Evolutionary conservation across 495 filamentous ascomycete genomes (phyloP).

Genomic region (Xylaria cubensis): DNA sequence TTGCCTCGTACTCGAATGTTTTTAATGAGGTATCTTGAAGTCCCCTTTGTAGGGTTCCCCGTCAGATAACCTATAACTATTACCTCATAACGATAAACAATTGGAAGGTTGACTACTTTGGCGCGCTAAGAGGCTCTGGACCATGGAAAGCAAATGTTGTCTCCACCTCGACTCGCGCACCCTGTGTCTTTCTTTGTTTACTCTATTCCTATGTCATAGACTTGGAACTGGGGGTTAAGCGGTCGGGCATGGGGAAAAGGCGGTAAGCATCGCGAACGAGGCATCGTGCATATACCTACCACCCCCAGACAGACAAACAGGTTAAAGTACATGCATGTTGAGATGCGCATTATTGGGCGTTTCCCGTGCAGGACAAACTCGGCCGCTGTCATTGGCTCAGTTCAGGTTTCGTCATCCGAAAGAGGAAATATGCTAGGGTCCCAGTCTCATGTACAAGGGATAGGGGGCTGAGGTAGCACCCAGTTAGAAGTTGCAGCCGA

Average conservation of each 20-base stretch:
- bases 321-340: constrained; percentile 27
- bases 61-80: background rate
- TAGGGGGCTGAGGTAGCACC: constrained; percentile 24
- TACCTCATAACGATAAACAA: no score
- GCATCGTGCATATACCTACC: constrained; percentile 36
- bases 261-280: constrained; percentile 41
- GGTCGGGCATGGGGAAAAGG: constrained; percentile 32
- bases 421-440: constrained; percentile 22
- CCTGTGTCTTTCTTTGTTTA: constrained; percentile 11
- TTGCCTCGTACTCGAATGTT: background rate
- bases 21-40: background rate
- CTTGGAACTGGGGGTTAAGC: constrained; percentile 10
- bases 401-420: constrained; percentile 22
- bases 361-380: constrained; percentile 19
- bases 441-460: constrained; percentile 24
- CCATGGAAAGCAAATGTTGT: constrained; percentile 11
- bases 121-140: constrained; percentile 5
- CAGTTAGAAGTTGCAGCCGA: constrained; percentile 18
- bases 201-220: constrained; percentile 18
- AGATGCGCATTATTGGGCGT: constrained; percentile 20
- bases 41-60: background rate
- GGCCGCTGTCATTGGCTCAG: constrained; percentile 17
- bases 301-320: constrained; percentile 28
- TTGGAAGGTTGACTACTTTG: background rate
- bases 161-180: constrained; percentile 25